phyloP scores from a whole-genome alignment of 306 rosid genomes.

The Amphicarpaea edgeworthii region DNA sequence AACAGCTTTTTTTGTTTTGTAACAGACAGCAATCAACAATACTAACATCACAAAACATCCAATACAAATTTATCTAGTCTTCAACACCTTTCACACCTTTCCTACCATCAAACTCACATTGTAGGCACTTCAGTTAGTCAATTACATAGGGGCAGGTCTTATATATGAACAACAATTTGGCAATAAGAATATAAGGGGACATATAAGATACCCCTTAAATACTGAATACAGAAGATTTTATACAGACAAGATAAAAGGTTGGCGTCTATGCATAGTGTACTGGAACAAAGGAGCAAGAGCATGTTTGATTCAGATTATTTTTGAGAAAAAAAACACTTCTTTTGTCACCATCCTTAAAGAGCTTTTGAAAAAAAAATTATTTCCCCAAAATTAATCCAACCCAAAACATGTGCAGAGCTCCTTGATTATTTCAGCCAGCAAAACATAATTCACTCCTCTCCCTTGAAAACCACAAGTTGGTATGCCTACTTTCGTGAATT shows the following conservation, averaged over 20 bases:
- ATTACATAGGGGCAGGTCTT: neutral
- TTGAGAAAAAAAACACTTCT: neutral
- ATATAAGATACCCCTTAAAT: slow-evolving; percentile 19
- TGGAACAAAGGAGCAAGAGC: slow-evolving; percentile 6
- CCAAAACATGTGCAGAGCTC: neutral
- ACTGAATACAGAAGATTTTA: slow-evolving; percentile 17
- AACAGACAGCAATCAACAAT: slow-evolving; percentile 21
- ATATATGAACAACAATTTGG: slow-evolving; percentile 9
- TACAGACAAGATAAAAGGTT: slow-evolving; percentile 4
- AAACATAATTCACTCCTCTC: neutral
- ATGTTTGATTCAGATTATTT: neutral
- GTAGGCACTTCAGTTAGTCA: neutral
- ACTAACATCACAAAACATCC: slow-evolving; percentile 14
- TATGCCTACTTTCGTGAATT: neutral
- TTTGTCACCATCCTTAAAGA: neutral
- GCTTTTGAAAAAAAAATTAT: neutral
- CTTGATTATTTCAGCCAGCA: neutral
- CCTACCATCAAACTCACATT: slow-evolving; percentile 22
- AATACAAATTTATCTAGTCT: slow-evolving; percentile 24
- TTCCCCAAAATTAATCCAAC: neutral
- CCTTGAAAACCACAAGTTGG: neutral
- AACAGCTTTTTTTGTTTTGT: neutral
- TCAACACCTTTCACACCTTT: neutral
- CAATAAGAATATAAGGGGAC: slow-evolving; percentile 35
- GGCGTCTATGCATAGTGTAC: neutral